Conservation (phyloP, 495 filamentous ascomycete genomes). For the Penicillium roqueforti region DNA sequence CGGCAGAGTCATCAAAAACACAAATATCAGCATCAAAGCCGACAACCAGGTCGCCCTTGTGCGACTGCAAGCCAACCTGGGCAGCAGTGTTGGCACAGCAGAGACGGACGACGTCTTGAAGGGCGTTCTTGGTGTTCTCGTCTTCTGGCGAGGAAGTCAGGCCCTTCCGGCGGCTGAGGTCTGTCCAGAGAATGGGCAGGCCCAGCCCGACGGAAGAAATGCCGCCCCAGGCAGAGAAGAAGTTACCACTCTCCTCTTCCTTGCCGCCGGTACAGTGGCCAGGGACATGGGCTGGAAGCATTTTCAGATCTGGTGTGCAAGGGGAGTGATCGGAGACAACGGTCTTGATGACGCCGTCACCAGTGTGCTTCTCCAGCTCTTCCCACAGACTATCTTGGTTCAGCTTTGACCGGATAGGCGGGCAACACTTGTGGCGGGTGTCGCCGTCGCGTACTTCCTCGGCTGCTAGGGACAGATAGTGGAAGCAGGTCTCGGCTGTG, state of each 20-base stretch:
- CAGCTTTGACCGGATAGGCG: constrained; percentile 76
- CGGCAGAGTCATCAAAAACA: constrained; percentile 81
- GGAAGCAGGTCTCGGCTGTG: constrained; percentile 97
- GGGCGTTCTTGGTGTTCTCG: constrained; percentile 37
- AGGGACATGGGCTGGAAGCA: constrained; percentile 65
- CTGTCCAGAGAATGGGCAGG: constrained; percentile 85
- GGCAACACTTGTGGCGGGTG: constrained; percentile 96
- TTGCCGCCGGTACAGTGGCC: constrained; percentile 30
- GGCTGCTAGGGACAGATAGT: constrained; percentile 88
- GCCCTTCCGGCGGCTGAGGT: constrained; percentile 55
- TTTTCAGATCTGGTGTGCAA: constrained; percentile 91
- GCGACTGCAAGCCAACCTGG: constrained; percentile 81
- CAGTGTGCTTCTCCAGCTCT: constrained; percentile 59
- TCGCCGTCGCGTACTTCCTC: constrained; percentile 86
- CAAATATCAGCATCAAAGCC: constrained; percentile 91
- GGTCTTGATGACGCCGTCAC: constrained; percentile 80
- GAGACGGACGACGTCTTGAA: constrained; percentile 77
- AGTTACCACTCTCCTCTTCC: constrained; percentile 57
- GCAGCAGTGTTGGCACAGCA: constrained; percentile 83
- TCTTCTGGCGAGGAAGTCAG: constrained; percentile 38
- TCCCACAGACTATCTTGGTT: constrained; percentile 91
- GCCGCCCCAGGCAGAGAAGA: constrained; percentile 94
- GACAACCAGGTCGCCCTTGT: constrained; percentile 76
- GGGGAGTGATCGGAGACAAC: constrained; percentile 97
- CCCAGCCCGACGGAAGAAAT: constrained; percentile 93